These are phyloP conservation scores for Stagonosporopsis vannaccii DNA, from an alignment of 2,329 filamentous ascomycete species.

Conservation along the genomic window DNA sequence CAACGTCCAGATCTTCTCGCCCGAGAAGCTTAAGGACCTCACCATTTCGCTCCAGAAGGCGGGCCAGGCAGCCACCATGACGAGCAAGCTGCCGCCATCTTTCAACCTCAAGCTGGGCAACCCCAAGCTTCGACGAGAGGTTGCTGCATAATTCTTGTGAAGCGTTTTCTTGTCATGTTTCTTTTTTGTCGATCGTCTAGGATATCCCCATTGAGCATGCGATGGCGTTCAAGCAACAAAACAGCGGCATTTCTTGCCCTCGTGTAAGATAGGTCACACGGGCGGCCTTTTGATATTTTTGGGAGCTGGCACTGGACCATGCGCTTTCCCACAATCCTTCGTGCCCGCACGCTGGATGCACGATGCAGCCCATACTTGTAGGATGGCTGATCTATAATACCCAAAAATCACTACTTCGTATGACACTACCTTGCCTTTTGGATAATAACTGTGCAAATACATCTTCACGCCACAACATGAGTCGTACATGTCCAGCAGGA, in stretches of 20 bases:
- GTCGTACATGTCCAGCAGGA: background rate
- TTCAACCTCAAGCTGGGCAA: constrained; percentile 43
- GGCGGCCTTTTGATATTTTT: constrained; percentile 3
- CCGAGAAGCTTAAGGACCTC: constrained; percentile 44
- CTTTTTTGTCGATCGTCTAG: constrained; percentile 24
- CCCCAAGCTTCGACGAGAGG: constrained; percentile 35
- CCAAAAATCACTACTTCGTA: background rate
- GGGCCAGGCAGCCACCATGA: constrained; percentile 47
- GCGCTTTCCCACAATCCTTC: constrained; percentile 15
- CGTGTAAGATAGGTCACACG: background rate
- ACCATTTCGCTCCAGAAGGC: constrained; percentile 49
- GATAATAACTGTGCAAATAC: background rate
- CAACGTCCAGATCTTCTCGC: constrained; percentile 49
- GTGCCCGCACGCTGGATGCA: background rate
- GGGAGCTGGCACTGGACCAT: constrained; percentile 21
- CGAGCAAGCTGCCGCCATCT: constrained; percentile 41
- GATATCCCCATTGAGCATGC: constrained; percentile 38
- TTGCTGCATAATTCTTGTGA: constrained; percentile 18
- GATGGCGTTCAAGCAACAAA: constrained; percentile 31
- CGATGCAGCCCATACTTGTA: background rate
- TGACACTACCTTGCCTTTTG: background rate
- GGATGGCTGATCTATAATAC: background rate
- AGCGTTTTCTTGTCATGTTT: constrained; percentile 14
- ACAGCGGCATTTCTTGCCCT: constrained; percentile 18
- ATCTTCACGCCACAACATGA: too few species aligned